These are phyloP conservation scores for Gleditsia sinensis DNA, from an alignment of 306 rosid species.

Conservation along the genomic window DNA sequence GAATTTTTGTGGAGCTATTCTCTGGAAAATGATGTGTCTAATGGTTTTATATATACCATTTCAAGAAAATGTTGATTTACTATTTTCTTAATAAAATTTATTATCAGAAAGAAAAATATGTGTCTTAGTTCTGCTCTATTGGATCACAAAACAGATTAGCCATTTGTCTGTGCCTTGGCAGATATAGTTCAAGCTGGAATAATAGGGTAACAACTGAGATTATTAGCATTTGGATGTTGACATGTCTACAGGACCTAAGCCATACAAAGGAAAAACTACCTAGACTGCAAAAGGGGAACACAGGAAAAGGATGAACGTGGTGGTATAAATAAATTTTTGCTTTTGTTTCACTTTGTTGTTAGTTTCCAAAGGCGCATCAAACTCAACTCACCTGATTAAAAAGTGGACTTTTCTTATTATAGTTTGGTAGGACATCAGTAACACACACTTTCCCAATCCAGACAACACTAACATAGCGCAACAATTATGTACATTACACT, in stretches of 20 bases:
- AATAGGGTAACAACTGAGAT: no score
- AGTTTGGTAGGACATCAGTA: not conserved
- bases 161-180: not conserved
- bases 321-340: no score
- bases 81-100: conserved; percentile 24
- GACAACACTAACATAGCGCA: not conserved
- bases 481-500: not conserved
- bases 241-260: no score
- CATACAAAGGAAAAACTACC: no score
- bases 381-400: not conserved
- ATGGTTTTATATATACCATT: conserved; percentile 26
- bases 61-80: conserved; percentile 26
- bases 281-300: no score
- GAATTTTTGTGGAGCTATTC: conserved; percentile 29
- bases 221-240: no score
- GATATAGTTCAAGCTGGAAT: no score
- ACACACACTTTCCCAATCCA: not conserved
- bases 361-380: not conserved
- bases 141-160: not conserved
- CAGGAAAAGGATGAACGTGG: no score
- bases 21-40: conserved; percentile 15
- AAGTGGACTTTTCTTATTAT: no score
- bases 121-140: not conserved
- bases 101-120: not conserved
- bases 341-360: no score